Conservation (phyloP, 148 eudicot genomes). For the Pouteria glomerata region DNA sequence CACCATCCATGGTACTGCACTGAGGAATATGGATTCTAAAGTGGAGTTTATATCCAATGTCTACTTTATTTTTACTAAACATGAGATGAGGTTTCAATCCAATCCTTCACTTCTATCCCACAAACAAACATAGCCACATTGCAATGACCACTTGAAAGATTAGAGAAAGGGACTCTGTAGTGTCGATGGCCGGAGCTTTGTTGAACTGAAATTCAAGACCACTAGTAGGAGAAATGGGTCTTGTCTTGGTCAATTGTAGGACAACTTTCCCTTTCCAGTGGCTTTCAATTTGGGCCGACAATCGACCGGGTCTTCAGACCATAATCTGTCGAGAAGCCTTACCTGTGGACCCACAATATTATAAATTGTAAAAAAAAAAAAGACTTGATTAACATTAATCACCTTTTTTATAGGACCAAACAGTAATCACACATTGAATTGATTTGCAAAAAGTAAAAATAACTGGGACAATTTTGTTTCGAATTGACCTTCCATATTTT, state of each 20-base stretch:
- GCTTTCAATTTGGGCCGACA: background rate
- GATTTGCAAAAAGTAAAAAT: no score
- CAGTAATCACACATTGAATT: background rate
- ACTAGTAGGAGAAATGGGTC: background rate
- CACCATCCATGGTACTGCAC: no score
- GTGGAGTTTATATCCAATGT: no score
- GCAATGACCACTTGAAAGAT: no score
- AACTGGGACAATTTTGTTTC: background rate
- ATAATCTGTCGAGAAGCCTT: background rate
- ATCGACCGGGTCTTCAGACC: background rate
- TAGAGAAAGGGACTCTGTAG: no score
- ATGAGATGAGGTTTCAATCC: no score
- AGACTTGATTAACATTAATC: background rate
- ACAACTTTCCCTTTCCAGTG: background rate
- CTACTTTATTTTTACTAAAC: no score
- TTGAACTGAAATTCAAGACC: background rate
- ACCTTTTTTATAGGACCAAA: background rate
- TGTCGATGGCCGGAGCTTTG: no score
- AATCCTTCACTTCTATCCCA: no score
- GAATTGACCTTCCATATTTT: background rate
- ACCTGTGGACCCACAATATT: background rate
- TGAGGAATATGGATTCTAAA: no score
- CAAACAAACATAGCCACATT: no score
- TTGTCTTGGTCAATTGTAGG: background rate
- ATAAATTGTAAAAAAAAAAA: background rate